These are phyloP conservation scores for Aspergillus pseudoglaucus DNA, from an alignment of 2,329 filamentous ascomycete species.

Conservation along the genomic window DNA sequence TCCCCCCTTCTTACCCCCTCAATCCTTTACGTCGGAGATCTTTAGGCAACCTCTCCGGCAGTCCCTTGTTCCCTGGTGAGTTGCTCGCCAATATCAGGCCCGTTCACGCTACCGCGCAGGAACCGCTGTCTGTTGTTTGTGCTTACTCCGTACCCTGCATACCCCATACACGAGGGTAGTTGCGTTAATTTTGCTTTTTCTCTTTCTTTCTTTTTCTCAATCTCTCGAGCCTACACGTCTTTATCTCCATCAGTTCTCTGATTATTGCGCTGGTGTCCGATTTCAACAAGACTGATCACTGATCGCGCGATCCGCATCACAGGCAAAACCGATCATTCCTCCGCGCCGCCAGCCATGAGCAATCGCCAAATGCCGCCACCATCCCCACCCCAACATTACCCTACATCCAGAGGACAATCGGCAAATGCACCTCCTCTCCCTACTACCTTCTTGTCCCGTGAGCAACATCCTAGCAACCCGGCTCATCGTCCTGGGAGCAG, in stretches of 20 bases:
- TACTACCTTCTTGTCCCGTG: constrained; percentile 43
- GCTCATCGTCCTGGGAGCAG: constrained; percentile 54
- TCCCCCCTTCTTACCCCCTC: constrained; percentile 25
- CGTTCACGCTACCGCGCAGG: background rate
- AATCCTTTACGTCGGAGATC: constrained; percentile 30
- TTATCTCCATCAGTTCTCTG: background rate
- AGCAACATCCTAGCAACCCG: constrained; percentile 49
- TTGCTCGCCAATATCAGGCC: constrained; percentile 9
- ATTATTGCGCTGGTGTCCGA: too few species aligned
- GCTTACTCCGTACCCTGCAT: too few species aligned
- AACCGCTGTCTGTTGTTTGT: too few species aligned
- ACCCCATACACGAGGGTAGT: too few species aligned
- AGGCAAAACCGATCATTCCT: constrained; percentile 26
- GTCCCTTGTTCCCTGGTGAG: constrained; percentile 34
- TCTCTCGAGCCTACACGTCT: constrained; percentile 1
- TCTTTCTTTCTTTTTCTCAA: constrained; percentile 1
- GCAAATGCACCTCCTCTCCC: constrained; percentile 35
- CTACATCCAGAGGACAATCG: constrained; percentile 32
- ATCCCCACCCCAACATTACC: constrained; percentile 44
- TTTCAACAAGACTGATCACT: background rate
- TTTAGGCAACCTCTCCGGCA: constrained; percentile 25
- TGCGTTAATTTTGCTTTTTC: background rate
- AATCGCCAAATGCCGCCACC: constrained; percentile 46
- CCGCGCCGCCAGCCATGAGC: constrained; percentile 28
- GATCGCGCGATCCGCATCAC: background rate